Evolutionary conservation across 768 basidiomycete genomes (phyloP).

Genomic region (Lactifluus subvellereus): DNA sequence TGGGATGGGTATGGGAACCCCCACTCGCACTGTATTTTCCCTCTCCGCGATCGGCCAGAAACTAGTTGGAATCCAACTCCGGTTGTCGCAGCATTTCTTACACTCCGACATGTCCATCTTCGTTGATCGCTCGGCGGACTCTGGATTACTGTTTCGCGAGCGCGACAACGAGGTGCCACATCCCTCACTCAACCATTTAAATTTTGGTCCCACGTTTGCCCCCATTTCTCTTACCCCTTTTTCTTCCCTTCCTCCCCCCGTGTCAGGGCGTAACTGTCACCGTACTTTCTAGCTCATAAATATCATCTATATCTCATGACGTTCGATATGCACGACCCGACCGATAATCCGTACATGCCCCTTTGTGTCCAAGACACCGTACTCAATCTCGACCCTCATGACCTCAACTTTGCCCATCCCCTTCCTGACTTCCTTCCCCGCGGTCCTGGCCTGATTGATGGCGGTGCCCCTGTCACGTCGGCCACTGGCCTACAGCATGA

Average conservation of each 20-base stretch:
- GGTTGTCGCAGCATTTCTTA: neutral
- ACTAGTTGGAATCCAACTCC: slow-evolving; percentile 12
- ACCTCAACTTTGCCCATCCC: neutral
- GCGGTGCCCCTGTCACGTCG: neutral
- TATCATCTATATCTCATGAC: slow-evolving; percentile 3
- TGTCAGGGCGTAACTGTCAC: neutral
- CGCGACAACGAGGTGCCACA: slow-evolving; percentile 18
- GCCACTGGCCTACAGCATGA: neutral
- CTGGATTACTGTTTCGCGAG: slow-evolving; percentile 18
- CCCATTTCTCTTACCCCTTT: neutral
- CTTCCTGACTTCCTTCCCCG: neutral
- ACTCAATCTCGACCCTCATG: neutral
- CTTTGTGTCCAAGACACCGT: neutral
- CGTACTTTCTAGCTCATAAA: neutral
- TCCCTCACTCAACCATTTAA: neutral
- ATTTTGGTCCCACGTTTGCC: slow-evolving; percentile 15
- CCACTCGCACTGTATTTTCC: neutral
- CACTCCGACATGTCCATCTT: slow-evolving; percentile 23
- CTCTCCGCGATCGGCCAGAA: neutral
- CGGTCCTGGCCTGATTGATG: neutral
- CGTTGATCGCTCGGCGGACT: slow-evolving; percentile 23
- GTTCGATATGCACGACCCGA: slow-evolving; percentile 2
- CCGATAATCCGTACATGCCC: slow-evolving; percentile 20
- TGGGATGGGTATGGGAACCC: too few relatives aligned
- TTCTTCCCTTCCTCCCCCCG: neutral